Base-by-base conservation (phyloP, 192 early-diverging fungal species). In the Coemansia sp. region DNA sequence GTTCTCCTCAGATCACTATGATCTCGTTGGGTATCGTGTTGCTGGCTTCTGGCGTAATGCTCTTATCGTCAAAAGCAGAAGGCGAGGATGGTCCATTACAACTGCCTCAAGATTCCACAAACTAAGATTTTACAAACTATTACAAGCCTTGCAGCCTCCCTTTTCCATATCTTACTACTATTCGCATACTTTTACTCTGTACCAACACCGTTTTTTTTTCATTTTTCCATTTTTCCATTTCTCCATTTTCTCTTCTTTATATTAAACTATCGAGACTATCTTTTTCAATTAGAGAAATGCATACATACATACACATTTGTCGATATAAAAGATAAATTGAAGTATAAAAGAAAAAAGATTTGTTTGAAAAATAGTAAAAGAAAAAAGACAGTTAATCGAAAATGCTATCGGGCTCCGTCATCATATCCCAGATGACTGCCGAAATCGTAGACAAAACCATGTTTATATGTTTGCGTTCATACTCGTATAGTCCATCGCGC, bases 21-120 rank as follows among this genome's bases (percentile, higher is more conserved):
- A 85, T 90, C 37, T 80, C 83, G 24, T 50, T 83, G 11, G 87
- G 87, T 23, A 80, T 87, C 22, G 68, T 76, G 10, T 62, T 86
- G 39, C 81, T 87, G 14, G 71, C 82, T 9, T 45, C 66, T 11
- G 87, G 87, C 6, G 87, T 90, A 3, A 41, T 82, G 33, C 68
- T 88, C 19, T 54, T 90, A 23, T 86, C 86, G 20, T 81, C 62
- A 43, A 76, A 76, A 26, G 47, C 58, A 13, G 72, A 68, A 9
- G 22, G 45, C 28, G 48, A 67, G 28, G 58, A 73, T 9, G 59
- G 64, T 8, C 64, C 71, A 25, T 48, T 64, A 18, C 57, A 46
- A 4, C 29, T 75, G 32, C 54, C 55, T 0, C 28, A 54, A 5
- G 60, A 64, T 15, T 23, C 50, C 1, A 13, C 51, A 9, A 42